Evolutionary conservation across 169 alveolate species (phyloP).

Genomic region (Babesia gibsoni): DNA sequence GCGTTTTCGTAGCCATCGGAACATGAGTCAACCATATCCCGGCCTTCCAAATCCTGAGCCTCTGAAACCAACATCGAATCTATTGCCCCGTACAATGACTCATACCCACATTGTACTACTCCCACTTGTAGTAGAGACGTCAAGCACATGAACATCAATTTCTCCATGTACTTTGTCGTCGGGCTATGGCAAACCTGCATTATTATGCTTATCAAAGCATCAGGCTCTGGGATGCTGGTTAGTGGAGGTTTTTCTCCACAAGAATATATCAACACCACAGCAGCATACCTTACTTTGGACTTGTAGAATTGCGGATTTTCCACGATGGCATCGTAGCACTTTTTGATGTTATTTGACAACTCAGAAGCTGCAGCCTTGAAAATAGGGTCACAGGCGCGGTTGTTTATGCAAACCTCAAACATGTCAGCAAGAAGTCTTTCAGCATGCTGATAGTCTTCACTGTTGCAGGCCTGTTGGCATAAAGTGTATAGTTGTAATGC

Average conservation of each 20-base stretch:
- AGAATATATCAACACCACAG: constrained; percentile 1
- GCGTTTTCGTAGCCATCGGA: constrained; percentile 16
- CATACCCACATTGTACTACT: background rate
- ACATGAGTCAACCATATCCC: constrained; percentile 1
- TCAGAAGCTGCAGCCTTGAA: constrained; percentile 15
- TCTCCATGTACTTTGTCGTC: constrained; percentile 19
- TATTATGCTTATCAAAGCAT: background rate
- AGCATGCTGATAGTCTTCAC: constrained; percentile 9
- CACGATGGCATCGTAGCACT: background rate
- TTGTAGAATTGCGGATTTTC: constrained; percentile 6
- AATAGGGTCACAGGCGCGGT: constrained; percentile 24
- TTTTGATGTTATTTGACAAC: background rate
- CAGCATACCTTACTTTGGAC: background rate
- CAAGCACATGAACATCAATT: constrained; percentile 9
- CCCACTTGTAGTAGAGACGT: constrained; percentile 10
- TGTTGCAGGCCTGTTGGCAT: constrained; percentile 1
- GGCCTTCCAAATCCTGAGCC: background rate
- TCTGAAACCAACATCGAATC: background rate
- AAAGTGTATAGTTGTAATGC: constrained; percentile 21
- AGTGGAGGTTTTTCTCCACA: constrained; percentile 30
- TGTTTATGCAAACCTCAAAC: constrained; percentile 7
- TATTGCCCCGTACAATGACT: background rate
- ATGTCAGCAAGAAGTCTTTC: constrained; percentile 28
- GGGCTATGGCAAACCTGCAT: too few relatives aligned
- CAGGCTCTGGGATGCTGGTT: constrained; percentile 3